Conservation (phyloP, 2,329 filamentous ascomycete species). For the Capronia coronata region DNA sequence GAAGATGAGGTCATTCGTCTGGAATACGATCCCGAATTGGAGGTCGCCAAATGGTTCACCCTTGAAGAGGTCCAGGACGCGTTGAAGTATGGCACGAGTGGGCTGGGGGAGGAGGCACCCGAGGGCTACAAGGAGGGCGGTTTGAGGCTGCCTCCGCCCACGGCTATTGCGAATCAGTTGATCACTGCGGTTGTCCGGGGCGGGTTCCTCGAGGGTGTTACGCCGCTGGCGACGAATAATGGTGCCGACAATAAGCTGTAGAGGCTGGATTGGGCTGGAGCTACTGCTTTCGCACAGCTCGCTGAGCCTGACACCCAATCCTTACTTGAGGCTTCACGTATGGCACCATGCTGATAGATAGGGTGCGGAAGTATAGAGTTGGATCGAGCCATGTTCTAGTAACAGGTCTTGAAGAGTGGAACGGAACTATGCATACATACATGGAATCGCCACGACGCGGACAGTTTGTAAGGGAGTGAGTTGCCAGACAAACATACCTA, state of each 20-base stretch:
- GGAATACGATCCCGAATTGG: conserved; percentile 83
- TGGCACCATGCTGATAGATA: too few relatives aligned
- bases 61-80: conserved; percentile 75
- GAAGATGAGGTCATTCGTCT: conserved; percentile 74
- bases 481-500: too few relatives aligned
- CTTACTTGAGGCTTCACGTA: too few relatives aligned
- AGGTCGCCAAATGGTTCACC: conserved; percentile 81
- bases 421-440: too few relatives aligned
- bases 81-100: conserved; percentile 59
- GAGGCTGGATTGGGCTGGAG: too few relatives aligned
- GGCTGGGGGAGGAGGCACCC: conserved; percentile 58
- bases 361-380: too few relatives aligned
- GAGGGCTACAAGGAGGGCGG: conserved; percentile 67
- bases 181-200: conserved; percentile 66
- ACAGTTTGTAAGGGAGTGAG: too few relatives aligned
- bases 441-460: too few relatives aligned
- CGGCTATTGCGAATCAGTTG: conserved; percentile 88
- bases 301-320: too few relatives aligned
- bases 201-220: conserved; percentile 59
- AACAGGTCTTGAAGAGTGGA: too few relatives aligned
- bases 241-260: conserved; percentile 20
- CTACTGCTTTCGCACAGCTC: too few relatives aligned
- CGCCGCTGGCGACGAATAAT: conserved; percentile 39
- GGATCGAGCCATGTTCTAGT: too few relatives aligned
- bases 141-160: conserved; percentile 72